Evolutionary conservation across 2,329 filamentous ascomycete genomes (phyloP).

Genomic region (Capronia americana): DNA sequence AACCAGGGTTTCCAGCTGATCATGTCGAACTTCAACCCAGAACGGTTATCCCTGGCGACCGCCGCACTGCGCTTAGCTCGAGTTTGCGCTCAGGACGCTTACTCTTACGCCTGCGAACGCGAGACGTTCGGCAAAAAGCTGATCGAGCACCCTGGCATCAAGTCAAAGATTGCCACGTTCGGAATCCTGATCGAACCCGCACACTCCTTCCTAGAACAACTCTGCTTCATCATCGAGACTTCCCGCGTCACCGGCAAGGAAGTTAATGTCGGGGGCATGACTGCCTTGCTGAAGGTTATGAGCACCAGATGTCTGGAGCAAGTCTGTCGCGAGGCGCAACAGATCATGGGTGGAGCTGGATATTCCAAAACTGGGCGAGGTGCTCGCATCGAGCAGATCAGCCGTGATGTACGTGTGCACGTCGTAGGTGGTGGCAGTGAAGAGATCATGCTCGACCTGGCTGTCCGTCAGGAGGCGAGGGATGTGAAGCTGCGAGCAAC

Average conservation of each 20-base stretch:
- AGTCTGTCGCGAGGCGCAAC: constrained; percentile 62
- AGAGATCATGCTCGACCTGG: constrained; percentile 74
- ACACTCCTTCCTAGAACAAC: constrained; percentile 67
- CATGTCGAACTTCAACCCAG: constrained; percentile 83
- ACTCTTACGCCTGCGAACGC: constrained; percentile 69
- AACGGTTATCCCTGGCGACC: constrained; percentile 71
- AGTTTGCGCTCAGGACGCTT: constrained; percentile 65
- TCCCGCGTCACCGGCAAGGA: constrained; percentile 54
- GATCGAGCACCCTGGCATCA: constrained; percentile 75
- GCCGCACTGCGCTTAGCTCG: constrained; percentile 67
- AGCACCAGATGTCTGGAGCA: constrained; percentile 61
- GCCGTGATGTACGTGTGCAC: constrained; percentile 66
- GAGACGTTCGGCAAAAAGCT: constrained; percentile 73
- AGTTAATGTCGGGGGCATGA: constrained; percentile 70
- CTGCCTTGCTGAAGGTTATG: constrained; percentile 72
- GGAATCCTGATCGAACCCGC: constrained; percentile 72
- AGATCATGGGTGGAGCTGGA: constrained; percentile 71
- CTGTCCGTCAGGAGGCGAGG: constrained; percentile 73
- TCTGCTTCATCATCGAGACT: constrained; percentile 58
- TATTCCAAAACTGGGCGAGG: constrained; percentile 74
- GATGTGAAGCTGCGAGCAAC: constrained; percentile 55
- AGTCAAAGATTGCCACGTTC: constrained; percentile 72
- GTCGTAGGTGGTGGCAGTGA: constrained; percentile 73
- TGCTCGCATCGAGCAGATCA: constrained; percentile 72
- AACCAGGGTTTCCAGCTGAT: constrained; percentile 75